Conservation (phyloP, 1,284 basidiomycete species). For the Trametes versicolor region DNA sequence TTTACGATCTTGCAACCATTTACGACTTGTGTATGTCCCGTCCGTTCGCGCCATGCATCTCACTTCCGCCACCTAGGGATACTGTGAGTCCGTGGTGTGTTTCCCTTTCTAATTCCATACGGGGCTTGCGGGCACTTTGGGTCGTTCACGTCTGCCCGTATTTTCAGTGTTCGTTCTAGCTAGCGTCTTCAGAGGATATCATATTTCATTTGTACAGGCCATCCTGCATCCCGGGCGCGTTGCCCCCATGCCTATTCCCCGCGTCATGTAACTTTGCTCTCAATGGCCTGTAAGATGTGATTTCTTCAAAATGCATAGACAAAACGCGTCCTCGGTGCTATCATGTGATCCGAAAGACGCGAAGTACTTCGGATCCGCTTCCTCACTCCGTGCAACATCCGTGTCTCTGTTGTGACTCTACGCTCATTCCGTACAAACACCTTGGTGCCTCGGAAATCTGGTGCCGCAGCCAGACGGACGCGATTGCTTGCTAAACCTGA, state of each 20-base stretch:
- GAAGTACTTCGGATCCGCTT: not conserved
- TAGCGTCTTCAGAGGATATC: slow-evolving; percentile 38
- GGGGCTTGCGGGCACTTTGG: slow-evolving; percentile 31
- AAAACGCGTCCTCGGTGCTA: slow-evolving; percentile 7
- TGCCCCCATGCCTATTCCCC: slow-evolving; percentile 24
- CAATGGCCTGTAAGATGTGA: slow-evolving; percentile 28
- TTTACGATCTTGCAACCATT: slow-evolving; percentile 48
- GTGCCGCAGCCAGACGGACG: not conserved
- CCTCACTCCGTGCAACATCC: not conserved
- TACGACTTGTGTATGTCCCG: slow-evolving; percentile 44
- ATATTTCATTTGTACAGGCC: slow-evolving; percentile 37
- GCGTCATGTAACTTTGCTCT: slow-evolving; percentile 28
- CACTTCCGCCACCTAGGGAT: slow-evolving; percentile 28
- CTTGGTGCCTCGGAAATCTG: not conserved
- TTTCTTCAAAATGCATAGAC: slow-evolving; percentile 9
- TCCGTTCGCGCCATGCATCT: slow-evolving; percentile 30
- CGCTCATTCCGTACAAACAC: not conserved
- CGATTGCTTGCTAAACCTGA: slow-evolving; percentile 5
- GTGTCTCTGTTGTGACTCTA: not conserved
- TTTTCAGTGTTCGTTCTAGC: slow-evolving; percentile 34
- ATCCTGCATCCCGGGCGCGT: slow-evolving; percentile 10
- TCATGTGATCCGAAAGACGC: slow-evolving; percentile 26
- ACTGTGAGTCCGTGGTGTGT: slow-evolving; percentile 31
- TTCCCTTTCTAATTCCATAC: slow-evolving; percentile 26
- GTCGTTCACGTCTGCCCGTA: slow-evolving; percentile 28